Evolutionary conservation across 1,284 basidiomycete genomes (phyloP).

Genomic region (Cutaneotrichosporon dermatis): DNA sequence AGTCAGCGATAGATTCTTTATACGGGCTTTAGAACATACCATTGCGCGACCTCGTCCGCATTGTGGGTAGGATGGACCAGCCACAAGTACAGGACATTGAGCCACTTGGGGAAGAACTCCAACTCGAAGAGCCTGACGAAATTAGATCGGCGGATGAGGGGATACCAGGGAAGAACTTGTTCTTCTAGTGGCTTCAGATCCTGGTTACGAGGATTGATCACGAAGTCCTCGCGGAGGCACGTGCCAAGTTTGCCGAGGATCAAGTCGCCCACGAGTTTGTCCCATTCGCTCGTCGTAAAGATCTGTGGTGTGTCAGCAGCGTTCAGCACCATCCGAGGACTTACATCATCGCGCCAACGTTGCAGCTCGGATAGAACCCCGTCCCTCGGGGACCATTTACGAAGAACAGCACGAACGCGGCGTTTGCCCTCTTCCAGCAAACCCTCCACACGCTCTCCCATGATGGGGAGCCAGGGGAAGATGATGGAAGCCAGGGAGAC

Average conservation of each 20-base stretch:
- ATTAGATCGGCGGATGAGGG: slow-evolving; percentile 67
- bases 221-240: slow-evolving; percentile 73
- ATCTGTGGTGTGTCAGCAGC: slow-evolving; percentile 51
- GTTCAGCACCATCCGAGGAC: slow-evolving; percentile 32
- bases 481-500: slow-evolving; percentile 69
- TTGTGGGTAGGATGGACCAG: slow-evolving; percentile 75
- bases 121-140: slow-evolving; percentile 75
- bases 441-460: slow-evolving; percentile 72
- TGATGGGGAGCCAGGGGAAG: slow-evolving; percentile 91
- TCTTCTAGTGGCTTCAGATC: slow-evolving; percentile 69
- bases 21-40: slow-evolving; percentile 53
- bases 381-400: slow-evolving; percentile 71
- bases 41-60: slow-evolving; percentile 83
- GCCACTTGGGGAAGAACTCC: slow-evolving; percentile 95
- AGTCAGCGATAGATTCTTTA: no score
- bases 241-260: slow-evolving; percentile 83
- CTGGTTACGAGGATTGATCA: slow-evolving; percentile 82
- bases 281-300: slow-evolving; percentile 78
- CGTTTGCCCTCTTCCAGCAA: slow-evolving; percentile 78
- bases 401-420: slow-evolving; percentile 72
- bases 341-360: slow-evolving; percentile 71
- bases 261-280: slow-evolving; percentile 80
- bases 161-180: slow-evolving; percentile 71
- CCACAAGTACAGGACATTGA: slow-evolving; percentile 87
- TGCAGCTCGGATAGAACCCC: slow-evolving; percentile 66